Evolutionary conservation across 805 yeast genomes (phyloP), one percentile per base, ranked within the genome.

Genomic region (Allodekkera sacchari): DNA sequence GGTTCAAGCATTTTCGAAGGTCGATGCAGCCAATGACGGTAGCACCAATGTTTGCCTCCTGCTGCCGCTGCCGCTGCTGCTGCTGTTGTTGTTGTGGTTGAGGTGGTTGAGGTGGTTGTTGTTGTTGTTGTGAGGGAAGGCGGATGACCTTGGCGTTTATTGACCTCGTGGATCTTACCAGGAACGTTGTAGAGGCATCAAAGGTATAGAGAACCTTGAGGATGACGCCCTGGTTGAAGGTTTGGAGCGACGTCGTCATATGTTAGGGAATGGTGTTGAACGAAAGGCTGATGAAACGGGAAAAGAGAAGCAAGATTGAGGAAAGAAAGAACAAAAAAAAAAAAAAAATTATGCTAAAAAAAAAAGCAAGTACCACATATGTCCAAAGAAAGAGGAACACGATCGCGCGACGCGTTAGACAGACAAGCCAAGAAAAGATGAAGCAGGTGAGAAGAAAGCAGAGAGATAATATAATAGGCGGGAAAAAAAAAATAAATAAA

Each of bases 1-100:
- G 52, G 46, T 68, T 49, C 46, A 76, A 37, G 45, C 71, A 53
- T 56, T 72, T 37, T 48, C 65, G 57, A 45, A 71, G 46, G 35
- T 65, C 58, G 13, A 57, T 52, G 47, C 63, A 58, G 33, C 74
- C 62, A 4, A 64, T 41, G 1, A 59, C 64, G 25, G 59, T 57
- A 5, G 47, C 74, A 57, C 48, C 52, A n/a, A n/a, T n/a, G 53
- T 28, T 57, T 53, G 44, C 63, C 60, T 42, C 60, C 64, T 25
- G 59, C 26, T 24, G 52, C n/a, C n/a, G n/a, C n/a, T n/a, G n/a
- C n/a, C n/a, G n/a, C n/a, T n/a, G n/a, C n/a, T n/a, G n/a, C n/a
- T n/a, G n/a, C n/a, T n/a, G n/a, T n/a, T n/a, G n/a, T n/a, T n/a
- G n/a, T n/a, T n/a, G n/a, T n/a, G n/a, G n/a, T n/a, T n/a, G n/a